phyloP scores from a whole-genome alignment of 257 asterid genomes.

The Fraxinus americana region DNA sequence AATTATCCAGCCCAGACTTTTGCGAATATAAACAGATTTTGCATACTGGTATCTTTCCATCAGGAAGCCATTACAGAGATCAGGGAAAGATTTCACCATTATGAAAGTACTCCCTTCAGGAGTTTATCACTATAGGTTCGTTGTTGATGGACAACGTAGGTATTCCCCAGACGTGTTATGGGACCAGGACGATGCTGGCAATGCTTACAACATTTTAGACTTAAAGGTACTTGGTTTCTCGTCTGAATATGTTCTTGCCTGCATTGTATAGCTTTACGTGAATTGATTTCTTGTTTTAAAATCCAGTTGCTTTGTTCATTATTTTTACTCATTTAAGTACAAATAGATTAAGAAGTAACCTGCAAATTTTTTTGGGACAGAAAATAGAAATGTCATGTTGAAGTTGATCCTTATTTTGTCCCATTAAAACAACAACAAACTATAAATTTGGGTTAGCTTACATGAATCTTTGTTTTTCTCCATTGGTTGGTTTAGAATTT shows the following conservation, averaged over 20 bases:
- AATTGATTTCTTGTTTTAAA: not conserved
- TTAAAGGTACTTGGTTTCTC: slow-evolving; percentile 61
- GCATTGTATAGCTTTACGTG: not conserved
- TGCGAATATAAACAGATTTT: slow-evolving; percentile 27
- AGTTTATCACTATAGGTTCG: slow-evolving; percentile 84
- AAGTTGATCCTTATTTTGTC: not conserved
- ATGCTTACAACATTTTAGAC: slow-evolving; percentile 77
- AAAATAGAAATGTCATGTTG: slow-evolving; percentile 12
- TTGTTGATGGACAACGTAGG: slow-evolving; percentile 92
- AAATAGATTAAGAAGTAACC: slow-evolving; percentile 1
- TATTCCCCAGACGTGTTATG: slow-evolving; percentile 82
- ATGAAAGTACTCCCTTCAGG: slow-evolving; percentile 97
- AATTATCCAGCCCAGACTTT: not conserved
- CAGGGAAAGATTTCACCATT: slow-evolving; percentile 96
- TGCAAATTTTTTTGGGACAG: not conserved
- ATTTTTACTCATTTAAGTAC: slow-evolving; percentile 2
- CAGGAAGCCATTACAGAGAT: slow-evolving; percentile 88
- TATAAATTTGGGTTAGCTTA: not conserved
- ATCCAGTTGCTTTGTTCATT: not conserved
- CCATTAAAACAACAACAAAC: not conserved
- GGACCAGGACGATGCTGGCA: slow-evolving; percentile 84
- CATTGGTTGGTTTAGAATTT: not conserved
- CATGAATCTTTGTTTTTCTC: no score
- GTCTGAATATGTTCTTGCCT: not conserved
- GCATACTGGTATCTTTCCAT: slow-evolving; percentile 12